These are phyloP conservation scores for Ophiostoma tasmaniense DNA, from an alignment of 2,329 filamentous ascomycete genomes.

Conservation along the genomic window DNA sequence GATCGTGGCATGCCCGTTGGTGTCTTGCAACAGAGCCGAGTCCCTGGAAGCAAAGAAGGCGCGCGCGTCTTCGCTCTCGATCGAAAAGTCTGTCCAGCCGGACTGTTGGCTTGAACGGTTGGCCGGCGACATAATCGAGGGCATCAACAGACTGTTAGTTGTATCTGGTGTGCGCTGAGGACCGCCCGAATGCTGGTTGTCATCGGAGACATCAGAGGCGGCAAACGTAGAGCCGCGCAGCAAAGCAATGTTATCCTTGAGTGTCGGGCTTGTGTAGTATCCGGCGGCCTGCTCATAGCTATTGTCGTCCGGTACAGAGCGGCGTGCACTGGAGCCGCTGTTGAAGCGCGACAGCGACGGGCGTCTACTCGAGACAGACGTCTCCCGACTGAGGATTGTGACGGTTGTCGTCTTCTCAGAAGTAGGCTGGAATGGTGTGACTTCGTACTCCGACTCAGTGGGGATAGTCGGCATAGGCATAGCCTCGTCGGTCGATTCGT, in stretches of 20 bases:
- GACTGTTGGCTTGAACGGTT: constrained; percentile 48
- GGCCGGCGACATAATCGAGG: constrained; percentile 34
- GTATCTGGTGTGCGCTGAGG: constrained; percentile 30
- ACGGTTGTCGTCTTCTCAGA: constrained; percentile 42
- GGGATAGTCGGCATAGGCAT: background rate
- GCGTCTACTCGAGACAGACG: constrained; percentile 28
- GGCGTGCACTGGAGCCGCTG: constrained; percentile 11
- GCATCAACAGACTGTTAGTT: constrained; percentile 40
- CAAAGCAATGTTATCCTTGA: constrained; percentile 29
- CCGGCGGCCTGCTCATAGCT: constrained; percentile 24
- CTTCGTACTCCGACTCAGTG: constrained; percentile 29
- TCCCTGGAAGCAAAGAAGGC: constrained; percentile 20
- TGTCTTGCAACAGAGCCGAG: background rate
- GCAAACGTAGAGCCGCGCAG: constrained; percentile 29
- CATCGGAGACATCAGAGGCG: constrained; percentile 28
- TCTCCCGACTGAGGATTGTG: constrained; percentile 41
- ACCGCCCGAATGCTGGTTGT: constrained; percentile 24
- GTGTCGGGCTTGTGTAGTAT: constrained; percentile 27
- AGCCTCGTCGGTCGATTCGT: background rate
- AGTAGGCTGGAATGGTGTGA: constrained; percentile 31
- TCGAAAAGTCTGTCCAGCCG: constrained; percentile 52
- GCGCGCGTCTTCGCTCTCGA: constrained; percentile 42
- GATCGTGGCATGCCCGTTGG: constrained; percentile 11
- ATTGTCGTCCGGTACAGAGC: constrained; percentile 12
- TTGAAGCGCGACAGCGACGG: constrained; percentile 8